These are phyloP conservation scores for Geranomyces michiganensis DNA, from an alignment of 192 early-diverging fungal genomes.

Conservation along the genomic window DNA sequence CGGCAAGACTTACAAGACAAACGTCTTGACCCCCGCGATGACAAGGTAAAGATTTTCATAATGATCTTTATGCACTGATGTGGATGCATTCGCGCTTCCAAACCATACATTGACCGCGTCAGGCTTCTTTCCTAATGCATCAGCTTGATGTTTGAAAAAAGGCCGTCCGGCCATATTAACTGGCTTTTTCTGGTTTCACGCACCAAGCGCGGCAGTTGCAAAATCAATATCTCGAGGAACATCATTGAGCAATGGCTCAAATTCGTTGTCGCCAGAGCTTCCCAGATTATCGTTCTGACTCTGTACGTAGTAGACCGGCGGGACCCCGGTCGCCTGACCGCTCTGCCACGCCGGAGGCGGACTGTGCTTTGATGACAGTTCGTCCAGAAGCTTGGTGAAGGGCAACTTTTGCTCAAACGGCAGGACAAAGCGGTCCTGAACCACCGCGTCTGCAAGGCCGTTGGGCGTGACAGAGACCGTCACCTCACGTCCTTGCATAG, in stretches of 20 bases:
- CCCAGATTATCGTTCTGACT: conserved; percentile 50
- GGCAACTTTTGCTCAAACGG: conserved; percentile 44
- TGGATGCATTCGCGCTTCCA: conserved; percentile 36
- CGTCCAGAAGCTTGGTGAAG: conserved; percentile 29
- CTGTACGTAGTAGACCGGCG: conserved; percentile 47
- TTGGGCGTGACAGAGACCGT: conserved; percentile 55
- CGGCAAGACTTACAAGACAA: conserved; percentile 39
- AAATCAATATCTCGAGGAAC: conserved; percentile 42
- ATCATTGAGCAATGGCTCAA: conserved; percentile 35
- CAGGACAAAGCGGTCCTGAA: conserved; percentile 46
- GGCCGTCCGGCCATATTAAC: neutral
- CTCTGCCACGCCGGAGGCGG: conserved; percentile 5
- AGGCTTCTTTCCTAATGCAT: conserved; percentile 23
- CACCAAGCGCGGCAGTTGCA: conserved; percentile 43
- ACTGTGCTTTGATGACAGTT: neutral
- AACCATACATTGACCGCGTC: conserved; percentile 64
- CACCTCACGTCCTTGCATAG: conserved; percentile 26
- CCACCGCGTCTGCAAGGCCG: conserved; percentile 52
- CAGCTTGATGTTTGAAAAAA: neutral
- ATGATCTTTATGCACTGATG: conserved; percentile 58
- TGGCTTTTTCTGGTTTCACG: neutral
- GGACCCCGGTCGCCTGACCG: neutral
- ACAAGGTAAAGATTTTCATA: conserved; percentile 62
- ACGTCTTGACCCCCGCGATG: conserved; percentile 49
- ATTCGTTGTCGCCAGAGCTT: conserved; percentile 24